Evolutionary conservation across 306 rosid genomes (phyloP).

Genomic region (Herpetospermum pedunculosum): DNA sequence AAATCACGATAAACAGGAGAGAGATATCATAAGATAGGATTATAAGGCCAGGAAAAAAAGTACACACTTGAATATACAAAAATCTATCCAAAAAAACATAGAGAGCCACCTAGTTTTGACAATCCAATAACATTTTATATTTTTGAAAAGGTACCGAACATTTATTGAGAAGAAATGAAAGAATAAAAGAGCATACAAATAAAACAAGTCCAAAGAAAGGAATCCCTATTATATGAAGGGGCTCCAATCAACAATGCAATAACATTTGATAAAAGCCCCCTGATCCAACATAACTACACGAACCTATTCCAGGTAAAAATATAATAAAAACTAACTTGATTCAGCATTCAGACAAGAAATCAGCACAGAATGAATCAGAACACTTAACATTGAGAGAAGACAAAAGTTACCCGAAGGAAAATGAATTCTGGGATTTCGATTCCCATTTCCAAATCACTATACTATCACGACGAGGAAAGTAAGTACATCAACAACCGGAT

Average conservation of each 20-base stretch:
- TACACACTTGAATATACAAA: neutral
- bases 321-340: neutral
- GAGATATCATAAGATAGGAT: neutral
- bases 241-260: too few relatives aligned
- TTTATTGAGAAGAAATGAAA: too few relatives aligned
- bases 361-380: neutral
- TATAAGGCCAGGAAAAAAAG: neutral
- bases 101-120: neutral
- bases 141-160: too few relatives aligned
- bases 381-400: neutral
- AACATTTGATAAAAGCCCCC: neutral
- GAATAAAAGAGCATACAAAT: too few relatives aligned
- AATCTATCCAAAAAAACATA: neutral
- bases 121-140: neutral
- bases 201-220: too few relatives aligned
- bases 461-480: neutral
- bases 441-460: conserved; percentile 9
- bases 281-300: neutral
- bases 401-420: neutral
- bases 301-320: neutral
- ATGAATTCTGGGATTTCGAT: neutral
- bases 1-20: neutral
- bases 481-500: neutral
- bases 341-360: neutral
- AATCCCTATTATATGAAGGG: too few relatives aligned